These are phyloP conservation scores for Yarrowia porcina DNA, from an alignment of 805 yeast species.

Conservation along the genomic window DNA sequence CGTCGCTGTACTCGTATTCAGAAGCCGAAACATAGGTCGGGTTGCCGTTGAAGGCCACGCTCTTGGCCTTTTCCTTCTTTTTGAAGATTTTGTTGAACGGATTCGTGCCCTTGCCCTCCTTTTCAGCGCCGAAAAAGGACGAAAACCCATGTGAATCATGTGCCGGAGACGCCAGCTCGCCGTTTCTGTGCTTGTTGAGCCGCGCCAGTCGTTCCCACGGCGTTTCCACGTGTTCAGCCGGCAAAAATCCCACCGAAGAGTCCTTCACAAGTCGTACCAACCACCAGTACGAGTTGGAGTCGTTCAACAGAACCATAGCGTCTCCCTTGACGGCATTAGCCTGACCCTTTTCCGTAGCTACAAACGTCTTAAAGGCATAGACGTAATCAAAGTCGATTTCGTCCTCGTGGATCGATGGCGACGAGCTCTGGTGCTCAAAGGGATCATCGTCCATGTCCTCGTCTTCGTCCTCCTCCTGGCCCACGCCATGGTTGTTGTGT, in stretches of 20 bases:
- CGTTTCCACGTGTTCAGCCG: conserved; percentile 92
- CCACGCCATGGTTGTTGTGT: neutral
- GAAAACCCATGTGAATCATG: conserved; percentile 7
- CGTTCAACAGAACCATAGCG: conserved; percentile 76
- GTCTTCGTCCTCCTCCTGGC: neutral
- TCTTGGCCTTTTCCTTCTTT: conserved; percentile 26
- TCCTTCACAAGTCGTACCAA: conserved; percentile 58
- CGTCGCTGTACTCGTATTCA: conserved; percentile 33
- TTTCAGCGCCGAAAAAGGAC: conserved; percentile 25
- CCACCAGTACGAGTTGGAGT: conserved; percentile 97
- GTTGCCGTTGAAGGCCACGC: conserved; percentile 30
- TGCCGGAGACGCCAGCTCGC: conserved; percentile 43
- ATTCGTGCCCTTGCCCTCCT: conserved; percentile 27
- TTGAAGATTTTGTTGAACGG: conserved; percentile 24
- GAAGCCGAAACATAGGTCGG: conserved; percentile 34
- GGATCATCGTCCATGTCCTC: conserved; percentile 36
- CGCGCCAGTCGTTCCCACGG: conserved; percentile 89
- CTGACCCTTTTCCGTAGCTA: conserved; percentile 92
- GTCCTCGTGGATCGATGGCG: conserved; percentile 49
- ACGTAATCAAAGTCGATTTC: conserved; percentile 79
- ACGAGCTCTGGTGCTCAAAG: conserved; percentile 55
- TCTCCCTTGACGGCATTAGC: conserved; percentile 77
- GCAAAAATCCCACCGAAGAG: conserved; percentile 86
- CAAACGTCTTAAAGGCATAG: conserved; percentile 82
- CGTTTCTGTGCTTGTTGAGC: conserved; percentile 87